Base-by-base conservation (phyloP, 257 asterid species). In the Plantago elongata region DNA sequence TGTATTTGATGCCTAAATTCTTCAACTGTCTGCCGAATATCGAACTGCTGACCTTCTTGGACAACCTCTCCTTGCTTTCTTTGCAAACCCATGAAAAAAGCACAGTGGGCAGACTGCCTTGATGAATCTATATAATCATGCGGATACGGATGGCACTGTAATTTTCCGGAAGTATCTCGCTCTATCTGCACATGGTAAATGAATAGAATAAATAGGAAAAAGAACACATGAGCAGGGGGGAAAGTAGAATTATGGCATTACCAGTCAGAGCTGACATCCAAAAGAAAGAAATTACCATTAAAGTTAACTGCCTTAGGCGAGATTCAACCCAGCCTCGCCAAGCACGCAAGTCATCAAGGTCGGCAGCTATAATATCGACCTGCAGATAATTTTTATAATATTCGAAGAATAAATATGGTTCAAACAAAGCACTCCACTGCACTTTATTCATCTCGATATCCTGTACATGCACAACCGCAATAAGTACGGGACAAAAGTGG, bases 251-350 rank as follows among this genome's bases (percentile, higher is more conserved):
- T 4, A 1, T 34, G 40, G 40, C 40, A 34, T 34, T 34, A 34
- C 40, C 40, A 34, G 40, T 34, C 29, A 7, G 62, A 52, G 38
- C 48, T 30, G 43, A 49, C 38, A 59, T 38, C 42, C 49, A 48
- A 65, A 67, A 75, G 69, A 59, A 59, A 68, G 18, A 74, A 77
- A 72, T 73, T 92, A 93, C 99, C 97, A 83, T 93, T 64, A 85
- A 66, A 48, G 95, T 93, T 30, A 93, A 77, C 76, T 87, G 96
- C 67, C 99, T 85, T 63, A 93, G 72, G 42, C 99, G 94, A 60
- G 99, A 93, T 73, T 87, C 97, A 50, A 93, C 95, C 99, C 99
- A 85, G 66, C 99, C 99, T 72, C 79, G 85, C 99, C 99, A 93
- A 57, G 90, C 77, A 62, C 97, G 96, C 78, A 93, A 77, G 71